Percentiles rank a stretch among this genome's conserved stretches.
These are phyloP conservation scores for Pulveroboletus sp. DNA, from an alignment of 1,284 basidiomycete genomes.

Conservation along the genomic window DNA sequence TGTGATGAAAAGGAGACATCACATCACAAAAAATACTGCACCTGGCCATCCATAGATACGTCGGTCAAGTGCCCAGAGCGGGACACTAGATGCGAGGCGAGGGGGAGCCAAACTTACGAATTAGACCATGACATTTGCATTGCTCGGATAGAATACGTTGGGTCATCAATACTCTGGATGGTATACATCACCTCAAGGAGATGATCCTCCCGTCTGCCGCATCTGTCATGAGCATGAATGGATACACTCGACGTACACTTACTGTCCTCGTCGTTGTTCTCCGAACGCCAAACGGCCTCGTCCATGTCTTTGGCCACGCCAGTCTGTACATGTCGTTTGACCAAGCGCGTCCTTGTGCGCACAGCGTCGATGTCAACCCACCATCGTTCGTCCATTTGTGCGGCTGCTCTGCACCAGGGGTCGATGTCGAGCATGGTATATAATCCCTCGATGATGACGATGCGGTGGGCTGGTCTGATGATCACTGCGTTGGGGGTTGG, in stretches of 20 bases:
- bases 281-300: constrained; percentile 69
- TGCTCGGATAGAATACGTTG: constrained; percentile 12
- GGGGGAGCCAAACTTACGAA: neutral
- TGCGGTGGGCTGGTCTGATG: constrained; percentile 61
- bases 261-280: constrained; percentile 78
- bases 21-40: too few relatives aligned
- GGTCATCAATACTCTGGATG: constrained; percentile 27
- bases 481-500: constrained; percentile 50
- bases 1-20: too few relatives aligned
- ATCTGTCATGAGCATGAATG: neutral
- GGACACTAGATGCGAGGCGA: too few relatives aligned
- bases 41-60: too few relatives aligned
- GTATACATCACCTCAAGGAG: constrained; percentile 19
- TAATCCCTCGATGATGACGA: constrained; percentile 83
- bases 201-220: constrained; percentile 25
- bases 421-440: constrained; percentile 71
- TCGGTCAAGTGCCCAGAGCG: too few relatives aligned
- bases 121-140: too few relatives aligned
- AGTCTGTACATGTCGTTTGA: constrained; percentile 70
- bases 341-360: constrained; percentile 57
- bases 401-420: constrained; percentile 71
- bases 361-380: constrained; percentile 63
- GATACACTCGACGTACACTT: constrained; percentile 22
- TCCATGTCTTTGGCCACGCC: constrained; percentile 66
- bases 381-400: constrained; percentile 75